Base-by-base conservation (phyloP, 1,284 basidiomycete species). In the Pseudozyma sp. region DNA sequence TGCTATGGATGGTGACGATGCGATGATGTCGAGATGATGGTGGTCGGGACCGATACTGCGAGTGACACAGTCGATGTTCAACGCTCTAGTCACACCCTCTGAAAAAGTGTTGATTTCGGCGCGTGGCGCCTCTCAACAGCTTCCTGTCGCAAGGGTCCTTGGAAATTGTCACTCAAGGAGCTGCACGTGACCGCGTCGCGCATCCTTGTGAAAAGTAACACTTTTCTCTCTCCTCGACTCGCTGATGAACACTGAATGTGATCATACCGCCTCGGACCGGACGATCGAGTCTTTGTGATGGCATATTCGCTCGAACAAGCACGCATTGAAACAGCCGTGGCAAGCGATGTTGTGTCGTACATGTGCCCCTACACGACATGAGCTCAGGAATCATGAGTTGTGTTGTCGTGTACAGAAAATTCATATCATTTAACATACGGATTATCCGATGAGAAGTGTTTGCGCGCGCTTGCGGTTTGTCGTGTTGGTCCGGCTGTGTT, bases 171-270 rank as follows among this genome's bases (percentile, higher is more conserved):
- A 14, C 16, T 10, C 7, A 42, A 10, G n/a, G n/a, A 6, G 10
- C 34, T 14, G 58, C 67, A 69, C 67, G 67, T 69, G 67, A 69
- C 61, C 67, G 67, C 61, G 67, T 69, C 56, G 56, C 60, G 52
- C 49, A 29, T 44, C 13, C 2, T n/a, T 10, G 16, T 10, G 14
- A 42, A 58, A 64, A 69, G 56, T 69, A 60, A 69, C 67, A 68
- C 59, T 60, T 50, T 49, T 37, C 14, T 24, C 24, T 24, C 24
- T 24, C 24, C 24, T 24, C 24, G 24, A 24, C 24, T 24, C 24
- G 24, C 24, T 24, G 24, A 24, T 24, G 1, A 24, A 24, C n/a
- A n/a, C n/a, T n/a, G n/a, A n/a, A n/a, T n/a, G n/a, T n/a, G n/a
- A n/a, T n/a, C n/a, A n/a, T 24, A 24, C 24, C 4, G 24, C 24